A percentile compares a stretch with the other conserved stretches of the same genome.
Conservation (phyloP, 306 rosid genomes). For the apple (Malus domestica) region DNA sequence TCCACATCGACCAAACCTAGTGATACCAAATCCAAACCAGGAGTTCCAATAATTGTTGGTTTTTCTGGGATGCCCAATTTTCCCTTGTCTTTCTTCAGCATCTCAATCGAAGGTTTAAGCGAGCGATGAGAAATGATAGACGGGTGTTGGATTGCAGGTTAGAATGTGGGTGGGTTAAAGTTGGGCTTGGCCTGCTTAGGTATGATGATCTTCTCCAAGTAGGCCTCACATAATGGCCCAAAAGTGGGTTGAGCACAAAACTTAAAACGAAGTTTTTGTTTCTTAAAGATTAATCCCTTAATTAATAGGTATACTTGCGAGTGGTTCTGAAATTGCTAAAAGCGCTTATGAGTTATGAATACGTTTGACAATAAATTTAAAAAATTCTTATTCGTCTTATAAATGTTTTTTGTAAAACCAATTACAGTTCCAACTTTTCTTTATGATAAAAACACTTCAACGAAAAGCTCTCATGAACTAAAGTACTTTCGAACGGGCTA, state of each 20-base stretch:
- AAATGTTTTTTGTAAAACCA: too few species aligned
- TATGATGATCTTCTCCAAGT: background rate
- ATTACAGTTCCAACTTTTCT: too few species aligned
- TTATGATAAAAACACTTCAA: too few species aligned
- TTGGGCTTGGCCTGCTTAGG: background rate
- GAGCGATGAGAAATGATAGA: background rate
- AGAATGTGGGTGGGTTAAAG: background rate
- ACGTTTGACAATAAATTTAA: too few species aligned
- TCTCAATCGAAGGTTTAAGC: background rate
- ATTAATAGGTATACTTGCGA: too few species aligned
- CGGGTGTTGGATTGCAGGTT: background rate
- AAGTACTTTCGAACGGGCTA: too few species aligned
- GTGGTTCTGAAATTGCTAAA: too few species aligned
- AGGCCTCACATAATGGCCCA: background rate
- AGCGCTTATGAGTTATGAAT: too few species aligned
- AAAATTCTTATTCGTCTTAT: too few species aligned
- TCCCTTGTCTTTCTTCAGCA: constrained; percentile 38
- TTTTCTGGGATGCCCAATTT: constrained; percentile 43
- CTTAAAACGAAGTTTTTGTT: background rate
- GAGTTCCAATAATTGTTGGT: constrained; percentile 60
- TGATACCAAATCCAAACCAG: constrained; percentile 60
- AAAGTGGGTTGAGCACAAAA: background rate
- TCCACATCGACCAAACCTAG: constrained; percentile 82
- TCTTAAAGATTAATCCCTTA: too few species aligned
- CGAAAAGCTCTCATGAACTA: too few species aligned